A percentile compares a stretch with the other conserved stretches of the same genome.
Conservation (phyloP, 148 eudicot genomes). For the Silene latifolia region DNA sequence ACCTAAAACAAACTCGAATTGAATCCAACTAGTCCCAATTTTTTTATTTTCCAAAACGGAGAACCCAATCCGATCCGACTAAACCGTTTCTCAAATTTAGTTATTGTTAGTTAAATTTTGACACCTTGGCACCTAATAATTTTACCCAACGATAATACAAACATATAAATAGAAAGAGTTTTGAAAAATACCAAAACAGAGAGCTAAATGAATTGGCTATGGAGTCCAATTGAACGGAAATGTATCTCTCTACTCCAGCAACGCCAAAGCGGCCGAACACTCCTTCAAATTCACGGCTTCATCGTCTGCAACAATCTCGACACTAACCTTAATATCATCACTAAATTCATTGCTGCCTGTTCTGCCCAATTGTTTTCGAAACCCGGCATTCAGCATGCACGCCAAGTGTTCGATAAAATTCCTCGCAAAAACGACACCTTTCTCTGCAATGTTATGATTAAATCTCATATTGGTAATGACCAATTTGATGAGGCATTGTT, state of each 20-base stretch:
- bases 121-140: not conserved
- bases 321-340: conserved; percentile 47
- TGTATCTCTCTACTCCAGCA: conserved; percentile 52
- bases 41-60: no score
- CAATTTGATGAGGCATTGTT: conserved; percentile 37
- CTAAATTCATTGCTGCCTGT: conserved; percentile 50
- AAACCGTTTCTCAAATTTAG: no score
- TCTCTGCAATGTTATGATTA: conserved; percentile 65
- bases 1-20: no score
- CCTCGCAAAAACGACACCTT: conserved; percentile 43
- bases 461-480: conserved; percentile 36
- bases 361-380: conserved; percentile 17
- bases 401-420: conserved; percentile 55
- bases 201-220: conserved; percentile 34
- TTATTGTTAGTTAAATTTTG: not conserved
- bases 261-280: conserved; percentile 30
- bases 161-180: not conserved
- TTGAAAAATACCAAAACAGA: not conserved
- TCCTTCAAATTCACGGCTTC: conserved; percentile 72
- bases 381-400: conserved; percentile 40
- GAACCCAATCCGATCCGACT: no score
- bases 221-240: conserved; percentile 51
- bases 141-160: not conserved
- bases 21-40: no score
- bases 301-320: conserved; percentile 49